Evolutionary conservation across 441 rosid genomes (phyloP), one percentile per base, ranked within the genome.

Genomic region (Gossypium lobatum): DNA sequence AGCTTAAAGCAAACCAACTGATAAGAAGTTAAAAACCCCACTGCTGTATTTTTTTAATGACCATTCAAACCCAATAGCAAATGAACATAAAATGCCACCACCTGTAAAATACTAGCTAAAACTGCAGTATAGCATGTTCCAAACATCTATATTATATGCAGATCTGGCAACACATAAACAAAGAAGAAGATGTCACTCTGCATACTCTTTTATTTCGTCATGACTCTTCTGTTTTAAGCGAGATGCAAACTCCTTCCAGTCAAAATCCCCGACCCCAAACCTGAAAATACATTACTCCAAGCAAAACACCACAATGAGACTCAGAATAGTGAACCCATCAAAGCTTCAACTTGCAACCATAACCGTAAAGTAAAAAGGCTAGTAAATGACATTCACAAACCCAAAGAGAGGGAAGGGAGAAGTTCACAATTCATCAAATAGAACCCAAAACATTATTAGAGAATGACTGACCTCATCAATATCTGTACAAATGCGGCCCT

Each of bases 401-500:
- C 16, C 4, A 67, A 3, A 65, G 25, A 63, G 57, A 63, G 46
- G 60, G 59, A 23, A 7, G 39, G 3, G 20, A 31, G 68, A 62
- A 73, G 60, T 64, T 67, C 13, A 50, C 37, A 59, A 10, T 13
- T 13, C 74, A 59, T 9, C 17, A 54, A 69, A 71, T 46, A 23
- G 71, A 55, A 79, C 26, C 31, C 39, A 71, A 74, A 72, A 66
- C 53, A 67, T 64, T 65, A 63, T 55, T 57, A 34, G 55, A 42
- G 26, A 63, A 74, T 26, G 75, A 75, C 75, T 72, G 72, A 96
- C 98, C 99, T 91, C 97, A 93, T 93, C 82, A 96, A 73, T 63
- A 92, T 84, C 81, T 93, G 97, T 14, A 96, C 96, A 87, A 96
- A 93, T 21, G 90, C 88, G 64, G 96, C 97, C 83, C 99, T 91